Evolutionary conservation across 1,284 basidiomycete genomes (phyloP).

Genomic region (Cutaneotrichosporon sp.): DNA sequence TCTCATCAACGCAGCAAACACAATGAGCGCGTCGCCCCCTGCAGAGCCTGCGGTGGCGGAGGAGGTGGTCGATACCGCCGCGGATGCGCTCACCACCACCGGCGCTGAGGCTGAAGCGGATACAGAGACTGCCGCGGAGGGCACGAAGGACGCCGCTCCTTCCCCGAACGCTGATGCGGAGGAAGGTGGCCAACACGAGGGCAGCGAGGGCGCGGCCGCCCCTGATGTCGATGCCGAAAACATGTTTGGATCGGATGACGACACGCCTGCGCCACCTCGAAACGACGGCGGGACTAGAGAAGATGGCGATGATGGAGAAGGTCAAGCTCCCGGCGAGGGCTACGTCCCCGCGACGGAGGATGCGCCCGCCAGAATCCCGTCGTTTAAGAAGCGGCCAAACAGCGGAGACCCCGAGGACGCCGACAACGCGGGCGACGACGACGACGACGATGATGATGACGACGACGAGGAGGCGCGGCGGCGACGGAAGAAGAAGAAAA

Average conservation of each 20-base stretch:
- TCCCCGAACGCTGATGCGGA: constrained; percentile 4
- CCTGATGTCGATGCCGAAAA: background rate
- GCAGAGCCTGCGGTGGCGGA: background rate
- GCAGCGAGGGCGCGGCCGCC: too few species aligned
- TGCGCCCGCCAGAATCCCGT: constrained; percentile 37
- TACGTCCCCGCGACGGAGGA: constrained; percentile 56
- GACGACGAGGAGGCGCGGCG: constrained; percentile 49
- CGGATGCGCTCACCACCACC: background rate
- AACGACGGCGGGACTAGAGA: background rate
- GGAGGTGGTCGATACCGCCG: too few species aligned
- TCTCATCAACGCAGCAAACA: background rate
- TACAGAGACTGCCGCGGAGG: constrained; percentile 1
- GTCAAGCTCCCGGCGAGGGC: constrained; percentile 59
- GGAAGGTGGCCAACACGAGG: background rate
- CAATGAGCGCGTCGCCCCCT: constrained; percentile 10
- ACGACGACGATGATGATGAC: constrained; percentile 51
- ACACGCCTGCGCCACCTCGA: background rate
- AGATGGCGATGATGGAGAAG: constrained; percentile 3
- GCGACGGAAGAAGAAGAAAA: constrained; percentile 52
- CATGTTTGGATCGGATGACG: constrained; percentile 1
- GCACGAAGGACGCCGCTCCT: constrained; percentile 11
- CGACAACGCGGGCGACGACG: constrained; percentile 49
- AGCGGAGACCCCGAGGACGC: constrained; percentile 45
- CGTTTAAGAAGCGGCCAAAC: constrained; percentile 45
- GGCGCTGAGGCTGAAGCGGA: background rate